Conservation (phyloP, 768 basidiomycete genomes). For the Leccinum rimulosum region DNA sequence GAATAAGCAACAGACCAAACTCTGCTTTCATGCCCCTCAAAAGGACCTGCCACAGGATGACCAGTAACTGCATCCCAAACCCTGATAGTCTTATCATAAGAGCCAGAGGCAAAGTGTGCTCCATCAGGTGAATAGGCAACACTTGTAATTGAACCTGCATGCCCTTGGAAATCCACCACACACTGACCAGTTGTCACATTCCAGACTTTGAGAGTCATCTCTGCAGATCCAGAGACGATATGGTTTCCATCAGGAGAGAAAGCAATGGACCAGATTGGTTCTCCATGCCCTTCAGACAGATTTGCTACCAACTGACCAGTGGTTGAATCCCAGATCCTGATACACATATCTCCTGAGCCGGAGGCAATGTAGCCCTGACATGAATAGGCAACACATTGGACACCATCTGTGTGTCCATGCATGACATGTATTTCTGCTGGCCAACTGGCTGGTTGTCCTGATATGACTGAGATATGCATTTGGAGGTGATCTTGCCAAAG, state of each 20-base stretch:
- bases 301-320: no score
- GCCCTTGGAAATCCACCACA: conserved; percentile 1
- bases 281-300: neutral
- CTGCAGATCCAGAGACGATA: neutral
- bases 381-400: neutral
- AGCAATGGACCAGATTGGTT: neutral
- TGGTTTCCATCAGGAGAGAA: no score
- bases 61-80: no score
- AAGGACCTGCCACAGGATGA: no score
- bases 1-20: neutral
- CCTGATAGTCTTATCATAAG: no score
- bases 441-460: neutral
- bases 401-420: neutral
- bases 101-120: no score
- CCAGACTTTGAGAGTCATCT: neutral
- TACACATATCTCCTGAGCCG: neutral
- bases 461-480: neutral
- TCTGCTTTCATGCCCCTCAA: no score
- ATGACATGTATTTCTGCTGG: neutral
- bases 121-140: no score
- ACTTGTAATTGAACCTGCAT: neutral
- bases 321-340: neutral
- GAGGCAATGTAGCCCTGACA: neutral
- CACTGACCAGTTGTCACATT: neutral
- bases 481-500: conserved; percentile 1